These are phyloP conservation scores for Saccharomyces mikatae DNA, from an alignment of 805 yeast genomes.

Conservation along the genomic window DNA sequence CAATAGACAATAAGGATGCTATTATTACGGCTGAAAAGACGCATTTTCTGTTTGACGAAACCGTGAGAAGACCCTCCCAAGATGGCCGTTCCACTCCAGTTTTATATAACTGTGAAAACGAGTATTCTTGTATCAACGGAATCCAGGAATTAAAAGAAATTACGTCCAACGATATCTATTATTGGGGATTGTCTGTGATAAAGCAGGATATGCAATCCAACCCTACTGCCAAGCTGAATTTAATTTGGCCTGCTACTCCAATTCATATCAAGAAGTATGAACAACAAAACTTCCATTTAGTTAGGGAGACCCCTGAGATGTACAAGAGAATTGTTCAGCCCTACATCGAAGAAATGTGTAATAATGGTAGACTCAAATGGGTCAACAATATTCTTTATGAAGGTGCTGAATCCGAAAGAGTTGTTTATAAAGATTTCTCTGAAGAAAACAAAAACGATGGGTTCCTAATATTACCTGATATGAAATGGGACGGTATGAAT, in stretches of 20 bases:
- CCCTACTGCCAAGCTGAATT: conserved; percentile 63
- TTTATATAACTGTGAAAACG: conserved; percentile 8
- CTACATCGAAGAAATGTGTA: conserved; percentile 60
- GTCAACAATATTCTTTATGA: conserved; percentile 74
- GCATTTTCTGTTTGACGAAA: conserved; percentile 40
- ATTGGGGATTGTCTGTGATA: conserved; percentile 62
- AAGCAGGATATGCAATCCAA: conserved; percentile 35
- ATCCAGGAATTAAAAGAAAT: conserved; percentile 30
- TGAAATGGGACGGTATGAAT: conserved; percentile 89
- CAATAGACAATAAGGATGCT: conserved; percentile 52
- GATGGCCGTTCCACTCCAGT: conserved; percentile 6
- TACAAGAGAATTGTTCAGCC: conserved; percentile 60
- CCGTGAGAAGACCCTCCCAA: conserved; percentile 7
- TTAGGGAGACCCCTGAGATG: conserved; percentile 74
- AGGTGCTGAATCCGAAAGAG: conserved; percentile 78
- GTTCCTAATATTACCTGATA: conserved; percentile 83
- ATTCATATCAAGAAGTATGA: conserved; percentile 73
- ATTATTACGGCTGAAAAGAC: conserved; percentile 68
- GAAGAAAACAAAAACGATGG: conserved; percentile 43
- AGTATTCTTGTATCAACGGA: conserved; percentile 21
- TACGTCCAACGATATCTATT: conserved; percentile 77
- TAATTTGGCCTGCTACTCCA: conserved; percentile 85
- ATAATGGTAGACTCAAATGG: conserved; percentile 81
- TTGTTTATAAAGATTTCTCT: conserved; percentile 50
- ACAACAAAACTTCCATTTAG: conserved; percentile 49